Conservation (phyloP, 345 rosid genomes). For the Bruguiera sexangula region DNA sequence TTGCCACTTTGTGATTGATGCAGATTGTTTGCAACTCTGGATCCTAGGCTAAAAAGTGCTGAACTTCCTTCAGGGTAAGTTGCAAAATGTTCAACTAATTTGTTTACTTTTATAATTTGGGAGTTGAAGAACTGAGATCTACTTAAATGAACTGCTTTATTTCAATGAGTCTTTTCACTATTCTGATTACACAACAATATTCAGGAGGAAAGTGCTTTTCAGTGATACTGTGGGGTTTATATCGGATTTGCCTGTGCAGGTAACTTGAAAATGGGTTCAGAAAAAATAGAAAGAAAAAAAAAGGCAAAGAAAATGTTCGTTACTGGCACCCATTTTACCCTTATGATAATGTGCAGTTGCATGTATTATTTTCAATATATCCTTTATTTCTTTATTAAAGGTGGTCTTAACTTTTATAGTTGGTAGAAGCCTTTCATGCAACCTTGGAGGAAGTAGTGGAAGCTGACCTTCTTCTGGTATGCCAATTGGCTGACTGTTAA, state of each 20-base stretch:
- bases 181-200: slow-evolving; percentile 12
- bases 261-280: slow-evolving; percentile 18
- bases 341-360: neutral
- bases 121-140: slow-evolving; percentile 2
- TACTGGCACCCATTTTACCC: no score
- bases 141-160: neutral
- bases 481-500: slow-evolving; percentile 4
- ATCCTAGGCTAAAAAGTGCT: slow-evolving; percentile 65
- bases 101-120: slow-evolving; percentile 3
- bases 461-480: slow-evolving; percentile 91
- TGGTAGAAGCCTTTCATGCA: slow-evolving; percentile 92
- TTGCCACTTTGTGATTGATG: slow-evolving; percentile 16
- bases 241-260: slow-evolving; percentile 93
- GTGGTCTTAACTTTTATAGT: slow-evolving; percentile 34
- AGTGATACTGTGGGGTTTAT: slow-evolving; percentile 96
- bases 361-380: slow-evolving; percentile 12
- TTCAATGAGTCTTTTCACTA: neutral
- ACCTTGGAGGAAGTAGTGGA: slow-evolving; percentile 92
- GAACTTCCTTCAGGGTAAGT: slow-evolving; percentile 76
- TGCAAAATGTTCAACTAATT: neutral
- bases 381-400: neutral
- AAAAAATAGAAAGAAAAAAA: no score
- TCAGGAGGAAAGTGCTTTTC: slow-evolving; percentile 80
- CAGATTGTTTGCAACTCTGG: slow-evolving; percentile 85
- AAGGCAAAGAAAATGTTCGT: no score